Conservation (phyloP, 176 grass and related monocot genomes). For the Lolium multiflorum region DNA sequence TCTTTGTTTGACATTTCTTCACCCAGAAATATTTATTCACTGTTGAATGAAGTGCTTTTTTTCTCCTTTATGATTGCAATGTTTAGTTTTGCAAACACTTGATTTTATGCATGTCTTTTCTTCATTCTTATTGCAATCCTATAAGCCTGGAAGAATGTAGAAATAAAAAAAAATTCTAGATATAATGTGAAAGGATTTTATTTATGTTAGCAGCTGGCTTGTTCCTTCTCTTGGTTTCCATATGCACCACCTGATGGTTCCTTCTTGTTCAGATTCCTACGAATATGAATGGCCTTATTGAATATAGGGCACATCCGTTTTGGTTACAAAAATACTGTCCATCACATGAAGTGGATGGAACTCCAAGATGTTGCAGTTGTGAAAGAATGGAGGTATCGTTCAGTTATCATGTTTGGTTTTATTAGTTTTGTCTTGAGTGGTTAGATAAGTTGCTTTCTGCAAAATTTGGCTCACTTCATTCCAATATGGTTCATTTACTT, state of each 20-base stretch:
- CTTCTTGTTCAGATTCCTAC: conserved; percentile 80
- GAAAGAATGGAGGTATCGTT: conserved; percentile 91
- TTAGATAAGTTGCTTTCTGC: conserved; percentile 11
- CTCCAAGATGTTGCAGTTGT: conserved; percentile 97
- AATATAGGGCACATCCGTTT: conserved; percentile 96
- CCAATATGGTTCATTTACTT: conserved; percentile 47
- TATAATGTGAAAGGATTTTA: too few species aligned
- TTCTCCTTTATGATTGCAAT: too few species aligned
- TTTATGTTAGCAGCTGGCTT: too few species aligned
- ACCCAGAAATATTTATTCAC: conserved; percentile 58
- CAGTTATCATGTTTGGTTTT: background rate
- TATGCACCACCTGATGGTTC: conserved; percentile 31
- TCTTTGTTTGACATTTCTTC: conserved; percentile 47
- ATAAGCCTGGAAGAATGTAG: too few species aligned
- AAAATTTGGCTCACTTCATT: conserved; percentile 35
- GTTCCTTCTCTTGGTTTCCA: too few species aligned
- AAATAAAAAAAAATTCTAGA: too few species aligned
- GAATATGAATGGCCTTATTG: conserved; percentile 85
- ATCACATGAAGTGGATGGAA: conserved; percentile 90
- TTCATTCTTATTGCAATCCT: too few species aligned
- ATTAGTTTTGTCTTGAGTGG: background rate
- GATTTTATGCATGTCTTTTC: too few species aligned
- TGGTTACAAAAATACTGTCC: conserved; percentile 99
- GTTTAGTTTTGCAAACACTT: too few species aligned
- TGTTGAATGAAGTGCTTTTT: too few species aligned